These are phyloP conservation scores for Fusarium nodosum DNA, from an alignment of 2,329 filamentous ascomycete species.

Conservation along the genomic window DNA sequence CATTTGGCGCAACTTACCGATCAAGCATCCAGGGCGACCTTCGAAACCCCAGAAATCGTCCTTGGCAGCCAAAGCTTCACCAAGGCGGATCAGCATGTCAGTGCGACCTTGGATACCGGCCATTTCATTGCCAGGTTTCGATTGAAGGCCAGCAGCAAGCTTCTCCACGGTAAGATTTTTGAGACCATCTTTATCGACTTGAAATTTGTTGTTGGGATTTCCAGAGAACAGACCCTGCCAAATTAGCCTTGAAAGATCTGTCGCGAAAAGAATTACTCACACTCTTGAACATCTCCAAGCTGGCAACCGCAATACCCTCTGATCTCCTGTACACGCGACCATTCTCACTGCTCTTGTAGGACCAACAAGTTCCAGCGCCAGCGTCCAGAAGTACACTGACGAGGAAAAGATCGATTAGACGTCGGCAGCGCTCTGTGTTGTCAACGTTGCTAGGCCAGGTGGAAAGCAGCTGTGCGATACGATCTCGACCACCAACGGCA, in stretches of 20 bases:
- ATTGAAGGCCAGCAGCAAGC: slow-evolving; percentile 87
- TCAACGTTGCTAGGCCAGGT: slow-evolving; percentile 79
- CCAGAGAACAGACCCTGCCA: slow-evolving; percentile 84
- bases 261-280: slow-evolving; percentile 53
- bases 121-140: slow-evolving; percentile 82
- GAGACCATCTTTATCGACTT: slow-evolving; percentile 89
- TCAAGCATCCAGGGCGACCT: slow-evolving; percentile 91
- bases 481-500: slow-evolving; percentile 81
- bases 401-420: slow-evolving; percentile 82
- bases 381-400: slow-evolving; percentile 87
- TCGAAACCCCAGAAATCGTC: slow-evolving; percentile 86
- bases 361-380: slow-evolving; percentile 90
- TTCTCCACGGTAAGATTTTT: slow-evolving; percentile 78
- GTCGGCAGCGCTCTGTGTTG: slow-evolving; percentile 78
- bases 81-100: slow-evolving; percentile 80
- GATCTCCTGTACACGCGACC: slow-evolving; percentile 85
- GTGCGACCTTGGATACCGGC: slow-evolving; percentile 88
- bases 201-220: slow-evolving; percentile 82
- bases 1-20: slow-evolving; percentile 70
- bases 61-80: slow-evolving; percentile 79
- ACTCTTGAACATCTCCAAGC: slow-evolving; percentile 91
- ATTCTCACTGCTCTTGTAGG: slow-evolving; percentile 91
- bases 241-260: slow-evolving; percentile 35
- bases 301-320: slow-evolving; percentile 85
- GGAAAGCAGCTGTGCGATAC: slow-evolving; percentile 77